Evolutionary conservation across 441 rosid species (phyloP).

Genomic region (Aquilaria agallochum): DNA sequence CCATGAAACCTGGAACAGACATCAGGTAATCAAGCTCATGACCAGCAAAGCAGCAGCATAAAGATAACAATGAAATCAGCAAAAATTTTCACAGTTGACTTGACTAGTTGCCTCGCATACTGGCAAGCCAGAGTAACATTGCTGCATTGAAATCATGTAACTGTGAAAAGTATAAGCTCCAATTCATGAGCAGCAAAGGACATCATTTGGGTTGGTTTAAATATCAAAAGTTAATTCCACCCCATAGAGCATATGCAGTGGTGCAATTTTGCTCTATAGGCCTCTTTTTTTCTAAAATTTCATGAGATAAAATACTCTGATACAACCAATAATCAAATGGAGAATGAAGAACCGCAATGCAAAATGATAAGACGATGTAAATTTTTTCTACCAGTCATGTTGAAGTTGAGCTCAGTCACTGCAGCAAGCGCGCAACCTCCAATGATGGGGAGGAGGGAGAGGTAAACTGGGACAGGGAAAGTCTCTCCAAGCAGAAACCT

Average conservation of each 20-base stretch:
- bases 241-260: no score
- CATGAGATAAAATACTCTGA: neutral
- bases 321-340: neutral
- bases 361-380: neutral
- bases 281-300: neutral
- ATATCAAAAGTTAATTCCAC: no score
- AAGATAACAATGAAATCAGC: no score
- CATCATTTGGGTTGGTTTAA: no score
- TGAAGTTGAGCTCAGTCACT: constrained; percentile 94
- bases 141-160: no score
- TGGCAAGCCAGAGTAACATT: no score
- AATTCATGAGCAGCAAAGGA: no score
- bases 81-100: no score
- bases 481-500: constrained; percentile 76
- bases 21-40: constrained; percentile 17
- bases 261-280: no score
- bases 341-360: neutral
- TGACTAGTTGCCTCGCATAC: no score
- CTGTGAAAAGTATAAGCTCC: no score
- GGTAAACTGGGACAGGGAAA: constrained; percentile 72
- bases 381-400: constrained; percentile 61
- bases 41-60: neutral
- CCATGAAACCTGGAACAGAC: constrained; percentile 70
- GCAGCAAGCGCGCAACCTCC: constrained; percentile 99
- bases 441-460: constrained; percentile 84